These are phyloP conservation scores for Eucalyptus microcorys DNA, from an alignment of 345 rosid species.

Conservation along the genomic window DNA sequence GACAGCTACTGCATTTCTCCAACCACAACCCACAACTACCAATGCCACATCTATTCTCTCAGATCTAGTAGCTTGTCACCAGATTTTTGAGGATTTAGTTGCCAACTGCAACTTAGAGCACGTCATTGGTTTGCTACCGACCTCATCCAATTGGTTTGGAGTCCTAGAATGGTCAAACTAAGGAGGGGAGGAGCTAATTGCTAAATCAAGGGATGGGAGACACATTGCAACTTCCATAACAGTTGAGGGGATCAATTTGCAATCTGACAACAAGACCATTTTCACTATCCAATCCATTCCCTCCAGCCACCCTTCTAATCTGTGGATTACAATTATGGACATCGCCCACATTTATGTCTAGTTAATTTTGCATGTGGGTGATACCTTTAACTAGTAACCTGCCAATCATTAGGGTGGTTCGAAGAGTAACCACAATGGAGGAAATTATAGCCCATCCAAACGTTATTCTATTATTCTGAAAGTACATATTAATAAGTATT, in stretches of 20 bases:
- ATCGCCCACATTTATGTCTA: neutral
- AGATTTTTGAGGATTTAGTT: neutral
- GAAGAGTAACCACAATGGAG: neutral
- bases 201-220: neutral
- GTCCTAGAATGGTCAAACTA: neutral
- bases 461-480: neutral
- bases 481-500: neutral
- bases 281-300: neutral
- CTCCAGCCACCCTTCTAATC: neutral
- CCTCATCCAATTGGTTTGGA: neutral
- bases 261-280: neutral
- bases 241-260: neutral
- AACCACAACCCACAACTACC: neutral
- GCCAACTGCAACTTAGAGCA: neutral
- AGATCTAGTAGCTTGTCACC: neutral
- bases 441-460: neutral
- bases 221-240: neutral
- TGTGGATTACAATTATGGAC: neutral
- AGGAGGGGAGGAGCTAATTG: neutral
- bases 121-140: neutral
- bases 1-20: neutral
- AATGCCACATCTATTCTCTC: neutral
- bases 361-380: neutral
- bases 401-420: neutral
- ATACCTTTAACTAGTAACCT: neutral